A percentile compares a stretch with the other conserved stretches of the same genome.
Conservation (phyloP, 2,329 filamentous ascomycete genomes). For the Amauroascus verrucosus region DNA sequence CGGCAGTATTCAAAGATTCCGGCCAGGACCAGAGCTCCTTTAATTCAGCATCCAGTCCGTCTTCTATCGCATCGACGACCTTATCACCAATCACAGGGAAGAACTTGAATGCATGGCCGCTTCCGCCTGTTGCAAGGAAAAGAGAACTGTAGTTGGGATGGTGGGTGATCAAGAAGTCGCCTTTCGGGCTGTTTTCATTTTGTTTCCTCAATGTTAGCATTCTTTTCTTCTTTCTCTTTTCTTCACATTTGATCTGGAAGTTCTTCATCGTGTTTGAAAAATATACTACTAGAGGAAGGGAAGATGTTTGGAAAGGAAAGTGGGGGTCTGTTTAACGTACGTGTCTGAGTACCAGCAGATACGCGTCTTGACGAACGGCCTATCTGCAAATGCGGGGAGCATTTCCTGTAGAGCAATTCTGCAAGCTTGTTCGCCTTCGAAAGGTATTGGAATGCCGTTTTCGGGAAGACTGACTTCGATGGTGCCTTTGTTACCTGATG, state of each 20-base stretch:
- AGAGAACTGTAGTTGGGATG: constrained; percentile 48
- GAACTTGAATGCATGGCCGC: constrained; percentile 47
- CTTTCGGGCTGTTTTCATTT: constrained; percentile 39
- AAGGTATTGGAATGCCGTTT: constrained; percentile 30
- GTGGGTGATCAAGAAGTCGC: constrained; percentile 61
- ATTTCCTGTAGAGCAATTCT: constrained; percentile 52
- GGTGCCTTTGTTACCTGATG: constrained; percentile 4
- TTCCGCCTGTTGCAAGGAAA: constrained; percentile 44
- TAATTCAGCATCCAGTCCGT: constrained; percentile 34
- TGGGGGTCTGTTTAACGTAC: constrained; percentile 21
- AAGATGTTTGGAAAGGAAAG: too few relatives aligned
- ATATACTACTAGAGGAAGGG: too few relatives aligned
- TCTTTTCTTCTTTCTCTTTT: not conserved
- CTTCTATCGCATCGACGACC: constrained; percentile 39
- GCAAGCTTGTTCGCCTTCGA: constrained; percentile 52
- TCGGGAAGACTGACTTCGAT: constrained; percentile 32
- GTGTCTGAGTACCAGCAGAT: constrained; percentile 73
- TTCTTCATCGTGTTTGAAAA: too few relatives aligned
- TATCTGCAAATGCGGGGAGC: constrained; percentile 49
- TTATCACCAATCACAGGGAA: constrained; percentile 45
- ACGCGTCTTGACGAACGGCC: constrained; percentile 52
- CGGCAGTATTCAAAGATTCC: constrained; percentile 8
- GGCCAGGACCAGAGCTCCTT: constrained; percentile 37
- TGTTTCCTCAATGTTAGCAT: too few relatives aligned
- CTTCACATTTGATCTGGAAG: too few relatives aligned